Conservation (phyloP, 2,329 filamentous ascomycete genomes). For the Fusarium mundagurra region DNA sequence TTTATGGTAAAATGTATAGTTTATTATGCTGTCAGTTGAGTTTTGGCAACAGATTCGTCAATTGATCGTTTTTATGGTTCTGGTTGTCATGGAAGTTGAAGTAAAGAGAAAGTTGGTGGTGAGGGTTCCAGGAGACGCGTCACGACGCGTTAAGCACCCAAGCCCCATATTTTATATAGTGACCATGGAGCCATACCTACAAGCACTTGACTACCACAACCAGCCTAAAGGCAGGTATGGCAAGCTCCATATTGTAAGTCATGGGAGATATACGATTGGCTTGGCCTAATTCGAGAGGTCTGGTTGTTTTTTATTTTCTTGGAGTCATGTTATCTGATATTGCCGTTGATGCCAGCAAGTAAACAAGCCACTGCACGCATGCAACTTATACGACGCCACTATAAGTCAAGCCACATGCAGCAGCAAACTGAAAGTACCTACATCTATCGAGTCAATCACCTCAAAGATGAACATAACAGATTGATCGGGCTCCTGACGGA, state of each 20-base stretch:
- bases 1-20: background rate
- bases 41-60: background rate
- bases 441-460: background rate
- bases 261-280: background rate
- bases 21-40: background rate
- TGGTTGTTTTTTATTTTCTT: background rate
- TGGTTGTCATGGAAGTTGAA: background rate
- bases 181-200: no score
- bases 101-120: background rate
- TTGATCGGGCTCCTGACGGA: background rate
- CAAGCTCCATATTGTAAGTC: background rate
- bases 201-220: background rate
- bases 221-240: background rate
- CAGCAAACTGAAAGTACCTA: background rate
- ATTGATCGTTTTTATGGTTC: background rate
- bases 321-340: background rate
- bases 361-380: background rate
- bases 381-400: background rate
- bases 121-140: conserved; percentile 27
- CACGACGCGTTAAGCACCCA: conserved; percentile 32
- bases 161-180: conserved; percentile 7
- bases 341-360: background rate
- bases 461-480: background rate
- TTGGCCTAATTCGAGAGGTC: no score
- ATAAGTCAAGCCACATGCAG: background rate